Conservation (phyloP, 768 basidiomycete species). For the Tulasnella sp. region DNA sequence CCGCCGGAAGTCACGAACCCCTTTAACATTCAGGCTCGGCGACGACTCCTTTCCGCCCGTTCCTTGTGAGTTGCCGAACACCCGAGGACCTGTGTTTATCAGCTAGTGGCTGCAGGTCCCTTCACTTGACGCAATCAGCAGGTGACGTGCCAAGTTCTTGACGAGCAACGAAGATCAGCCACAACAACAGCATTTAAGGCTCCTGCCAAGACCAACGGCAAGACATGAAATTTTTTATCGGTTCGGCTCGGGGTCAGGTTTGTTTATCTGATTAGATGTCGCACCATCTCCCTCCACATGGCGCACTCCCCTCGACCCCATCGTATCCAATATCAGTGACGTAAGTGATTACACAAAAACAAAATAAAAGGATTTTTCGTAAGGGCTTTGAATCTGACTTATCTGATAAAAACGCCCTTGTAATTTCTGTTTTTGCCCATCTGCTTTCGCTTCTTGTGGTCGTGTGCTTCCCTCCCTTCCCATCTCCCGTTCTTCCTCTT, state of each 20-base stretch:
- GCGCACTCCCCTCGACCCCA: not conserved
- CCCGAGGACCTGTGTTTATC: not conserved
- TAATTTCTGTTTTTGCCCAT: too few species aligned
- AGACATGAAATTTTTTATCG: not conserved
- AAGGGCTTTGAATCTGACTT: not conserved
- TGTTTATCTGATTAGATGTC: not conserved
- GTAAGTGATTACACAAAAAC: not conserved
- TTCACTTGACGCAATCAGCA: not conserved
- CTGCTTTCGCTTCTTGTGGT: not conserved
- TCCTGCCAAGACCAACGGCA: not conserved
- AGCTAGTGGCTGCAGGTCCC: too few species aligned
- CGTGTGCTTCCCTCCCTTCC: not conserved
- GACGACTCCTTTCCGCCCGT: too few species aligned
- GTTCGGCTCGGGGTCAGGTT: not conserved
- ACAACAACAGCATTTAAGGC: not conserved
- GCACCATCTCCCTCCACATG: slow-evolving; percentile 1
- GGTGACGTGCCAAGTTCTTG: not conserved
- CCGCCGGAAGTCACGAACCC: not conserved
- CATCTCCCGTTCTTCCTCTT: not conserved
- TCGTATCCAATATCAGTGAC: not conserved
- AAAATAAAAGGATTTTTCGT: not conserved
- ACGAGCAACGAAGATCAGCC: not conserved
- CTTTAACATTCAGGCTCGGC: not conserved
- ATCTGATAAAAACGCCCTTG: not conserved
- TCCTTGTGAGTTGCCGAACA: not conserved